Evolutionary conservation across 2,329 filamentous ascomycete genomes (phyloP), one percentile per base, ranked within the genome.

Genomic region (Gremmenia infestans): DNA sequence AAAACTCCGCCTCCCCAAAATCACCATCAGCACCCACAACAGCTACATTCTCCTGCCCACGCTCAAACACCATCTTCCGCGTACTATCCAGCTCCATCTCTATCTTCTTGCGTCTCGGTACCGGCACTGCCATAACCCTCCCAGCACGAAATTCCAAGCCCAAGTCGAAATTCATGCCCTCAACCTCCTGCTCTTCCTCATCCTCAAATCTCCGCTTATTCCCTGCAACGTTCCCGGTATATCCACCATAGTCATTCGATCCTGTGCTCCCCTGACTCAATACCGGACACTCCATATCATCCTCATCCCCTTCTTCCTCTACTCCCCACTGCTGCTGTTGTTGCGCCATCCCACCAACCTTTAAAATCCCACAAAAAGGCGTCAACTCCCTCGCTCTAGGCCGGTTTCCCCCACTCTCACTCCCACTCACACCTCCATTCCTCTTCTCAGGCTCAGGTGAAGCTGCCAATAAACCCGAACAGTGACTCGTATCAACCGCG

Each of bases 341-440:
- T 14, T 91, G 87, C 32, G 80, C 58, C 43, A 86, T 73, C 0
- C 88, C 88, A 40, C 88, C 89, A 54, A 89, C 78, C 66, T 86
- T 91, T 73, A 90, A 80, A 62, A 94, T 79, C 25, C 89, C 91
- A 69, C 89, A 93, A 69, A 91, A 95, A 0, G 91, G 90, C 7
- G 86, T 75, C 4, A 96, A 77, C 68, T 94, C 91, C 35, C 80
- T 76, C 9, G 59, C 60, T 53, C 65, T 50, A 2, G 63, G 61
- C 6, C 69, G 12, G 11, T 45, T 45, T 9, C 42, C 19, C 42
- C n/a, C n/a, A n/a, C n/a, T n/a, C n/a, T n/a, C 42, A 17, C 25
- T 28, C 25, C 15, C 42, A 45, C 42, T 67, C 3, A 63, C 63
- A 60, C 28, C 62, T 55, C 43, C 65, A 52, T 48, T 57, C 22